Percentiles rank a stretch among this genome's conserved stretches.
Evolutionary conservation across 2,329 filamentous ascomycete species (phyloP).

Genomic region (Cytospora piceae): DNA sequence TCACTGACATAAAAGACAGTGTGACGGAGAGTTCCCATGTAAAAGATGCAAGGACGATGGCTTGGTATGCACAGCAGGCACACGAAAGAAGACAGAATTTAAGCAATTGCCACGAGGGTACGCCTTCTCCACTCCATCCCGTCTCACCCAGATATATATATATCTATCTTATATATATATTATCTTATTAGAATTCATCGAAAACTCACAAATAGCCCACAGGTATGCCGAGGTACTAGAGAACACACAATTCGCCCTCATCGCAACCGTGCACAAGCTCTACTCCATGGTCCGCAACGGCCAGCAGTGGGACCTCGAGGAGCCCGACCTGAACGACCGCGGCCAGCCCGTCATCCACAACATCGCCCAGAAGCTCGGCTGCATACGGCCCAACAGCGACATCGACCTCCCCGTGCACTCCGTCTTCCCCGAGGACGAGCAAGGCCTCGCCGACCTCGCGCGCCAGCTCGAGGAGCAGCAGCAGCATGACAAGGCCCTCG

Average conservation of each 20-base stretch:
- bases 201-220: conserved; percentile 29
- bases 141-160: neutral
- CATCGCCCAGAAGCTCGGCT: conserved; percentile 66
- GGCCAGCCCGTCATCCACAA: conserved; percentile 68
- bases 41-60: conserved; percentile 70
- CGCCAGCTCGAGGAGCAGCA: conserved; percentile 57
- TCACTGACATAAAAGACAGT: conserved; percentile 45
- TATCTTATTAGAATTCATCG: neutral
- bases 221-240: conserved; percentile 68
- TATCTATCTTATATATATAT: no score
- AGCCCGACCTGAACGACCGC: conserved; percentile 65
- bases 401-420: conserved; percentile 61
- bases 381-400: conserved; percentile 65
- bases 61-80: conserved; percentile 65
- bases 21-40: conserved; percentile 68
- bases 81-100: conserved; percentile 69
- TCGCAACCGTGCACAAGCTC: conserved; percentile 67
- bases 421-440: conserved; percentile 65
- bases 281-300: conserved; percentile 65
- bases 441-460: conserved; percentile 60
- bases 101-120: conserved; percentile 68
- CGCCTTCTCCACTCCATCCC: conserved; percentile 33
- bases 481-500: conserved; percentile 42
- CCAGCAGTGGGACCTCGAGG: conserved; percentile 64
- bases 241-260: conserved; percentile 66